phyloP scores from a whole-genome alignment of 352 stramenopile genomes.

The Halophytophthora polymorphica region DNA sequence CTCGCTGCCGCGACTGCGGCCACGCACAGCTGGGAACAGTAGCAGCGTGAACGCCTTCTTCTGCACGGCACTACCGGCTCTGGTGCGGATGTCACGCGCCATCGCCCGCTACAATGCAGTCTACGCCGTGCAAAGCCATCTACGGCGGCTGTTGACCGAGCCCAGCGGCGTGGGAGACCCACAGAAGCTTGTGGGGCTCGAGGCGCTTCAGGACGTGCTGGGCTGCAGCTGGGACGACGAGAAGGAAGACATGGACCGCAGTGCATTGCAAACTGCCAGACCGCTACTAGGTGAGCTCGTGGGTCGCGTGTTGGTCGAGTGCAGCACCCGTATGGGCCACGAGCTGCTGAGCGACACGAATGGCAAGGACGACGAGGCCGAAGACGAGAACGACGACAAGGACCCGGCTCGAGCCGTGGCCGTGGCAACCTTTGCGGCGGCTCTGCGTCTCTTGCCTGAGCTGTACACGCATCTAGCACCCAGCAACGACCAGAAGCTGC shows the following conservation, averaged over 20 bases:
- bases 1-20: conserved; percentile 29
- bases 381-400: conserved; percentile 24
- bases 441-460: conserved; percentile 36
- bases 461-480: conserved; percentile 48
- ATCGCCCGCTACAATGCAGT: conserved; percentile 73
- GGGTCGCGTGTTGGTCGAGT: conserved; percentile 65
- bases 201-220: conserved; percentile 35
- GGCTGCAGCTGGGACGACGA: conserved; percentile 1
- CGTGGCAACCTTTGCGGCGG: conserved; percentile 47
- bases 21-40: conserved; percentile 21
- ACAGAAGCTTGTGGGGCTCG: conserved; percentile 67
- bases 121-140: conserved; percentile 64
- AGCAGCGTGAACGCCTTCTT: conserved; percentile 31
- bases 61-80: conserved; percentile 31
- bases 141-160: conserved; percentile 56
- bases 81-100: conserved; percentile 48
- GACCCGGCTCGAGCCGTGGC: conserved; percentile 49
- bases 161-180: conserved; percentile 63
- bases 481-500: conserved; percentile 61
- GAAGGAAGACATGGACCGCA: conserved; percentile 25
- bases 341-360: conserved; percentile 34
- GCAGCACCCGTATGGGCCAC: conserved; percentile 60
- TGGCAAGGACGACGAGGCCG: conserved; percentile 3
- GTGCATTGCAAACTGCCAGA: conserved; percentile 24
- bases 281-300: conserved; percentile 53